Evolutionary conservation across 176 grass and related monocot genomes (phyloP), one percentile per base, ranked within the genome.

Genomic region (Alloteropsis semialata): DNA sequence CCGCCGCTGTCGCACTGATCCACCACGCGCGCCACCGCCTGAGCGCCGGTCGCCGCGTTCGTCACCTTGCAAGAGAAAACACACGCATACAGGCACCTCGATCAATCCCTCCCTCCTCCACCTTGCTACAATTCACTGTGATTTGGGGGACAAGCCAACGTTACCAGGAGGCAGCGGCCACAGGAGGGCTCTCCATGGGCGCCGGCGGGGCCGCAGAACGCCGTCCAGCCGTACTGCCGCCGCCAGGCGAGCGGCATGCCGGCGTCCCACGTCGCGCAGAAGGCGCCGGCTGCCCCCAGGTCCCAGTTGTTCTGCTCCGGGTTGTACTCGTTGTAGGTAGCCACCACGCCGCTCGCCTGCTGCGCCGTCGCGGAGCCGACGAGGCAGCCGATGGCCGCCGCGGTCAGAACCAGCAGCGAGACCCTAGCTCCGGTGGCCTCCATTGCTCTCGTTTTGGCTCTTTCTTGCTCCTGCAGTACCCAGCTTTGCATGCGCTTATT

Each of bases 261-360:
- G 34, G 83, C 86, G 41, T 96, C 90, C 90, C 88, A 93, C 38
- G 90, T 96, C 18, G 88, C 49, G 50, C 93, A 96, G 58, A 85
- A 92, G n/a, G 63, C 76, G 27, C 93, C 65, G 5, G 81, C 85
- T 0, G 43, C 43, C 11, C 64, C 41, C 46, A 92, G 75, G 65
- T 95, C 90, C 90, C 90, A 95, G 25, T 15, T 8, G 15, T 8
- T 17, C 30, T 63, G 15, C 29, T 1, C 60, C 16, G 60, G 60
- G 60, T 63, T 63, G 60, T 63, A 63, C 60, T 3, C 0, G 30
- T 63, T 34, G 60, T 34, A 63, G 2, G 30, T 63, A 0, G 60
- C 60, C 30, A 33, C 29, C 60, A 34, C 29, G 6, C 29, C 29
- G 15, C 14, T 32, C 60, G 60, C 60, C 60, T 34, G 60, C 29